phyloP scores from a whole-genome alignment of 2,329 filamentous ascomycete genomes.

The Sporothrix sp. region DNA sequence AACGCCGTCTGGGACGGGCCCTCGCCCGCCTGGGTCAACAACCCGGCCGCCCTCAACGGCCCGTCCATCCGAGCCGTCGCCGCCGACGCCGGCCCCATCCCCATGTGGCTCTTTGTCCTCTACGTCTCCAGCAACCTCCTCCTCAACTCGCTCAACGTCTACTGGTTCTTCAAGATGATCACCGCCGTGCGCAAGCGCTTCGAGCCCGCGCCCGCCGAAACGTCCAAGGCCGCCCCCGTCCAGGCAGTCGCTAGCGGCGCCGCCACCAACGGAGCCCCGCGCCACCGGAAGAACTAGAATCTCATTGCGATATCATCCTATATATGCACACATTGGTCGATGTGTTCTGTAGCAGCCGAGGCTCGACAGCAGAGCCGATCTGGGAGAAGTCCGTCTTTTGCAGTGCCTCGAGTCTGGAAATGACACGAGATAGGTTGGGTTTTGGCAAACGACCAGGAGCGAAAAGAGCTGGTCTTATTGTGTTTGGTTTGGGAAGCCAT shows the following conservation, averaged over 20 bases:
- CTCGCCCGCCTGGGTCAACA: conserved; percentile 19
- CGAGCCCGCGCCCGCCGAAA: conserved; percentile 33
- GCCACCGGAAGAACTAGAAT: too few species aligned
- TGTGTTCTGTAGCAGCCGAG: too few species aligned
- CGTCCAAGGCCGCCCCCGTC: conserved; percentile 15
- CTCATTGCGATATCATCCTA: too few species aligned
- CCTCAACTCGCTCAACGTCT: conserved; percentile 68
- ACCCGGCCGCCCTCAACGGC: conserved; percentile 23
- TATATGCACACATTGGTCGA: too few species aligned
- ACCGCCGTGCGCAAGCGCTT: conserved; percentile 69
- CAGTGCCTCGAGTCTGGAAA: too few species aligned
- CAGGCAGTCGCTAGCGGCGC: conserved; percentile 5
- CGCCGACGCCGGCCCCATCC: conserved; percentile 42
- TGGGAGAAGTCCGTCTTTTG: too few species aligned
- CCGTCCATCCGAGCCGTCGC: conserved; percentile 39
- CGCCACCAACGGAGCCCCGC: conserved; percentile 21
- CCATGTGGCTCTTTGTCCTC: conserved; percentile 56
- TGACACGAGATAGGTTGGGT: too few species aligned
- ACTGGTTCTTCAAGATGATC: conserved; percentile 86
- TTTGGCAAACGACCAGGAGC: too few species aligned
- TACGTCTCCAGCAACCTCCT: conserved; percentile 63
- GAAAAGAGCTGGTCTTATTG: too few species aligned
- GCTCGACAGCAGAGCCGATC: too few species aligned
- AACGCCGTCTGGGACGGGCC: conserved; percentile 39
- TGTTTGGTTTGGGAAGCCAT: too few species aligned